Evolutionary conservation across 2,329 filamentous ascomycete species (phyloP), one percentile per base, ranked within the genome.

Genomic region (Paracoccidioides brasiliensis): DNA sequence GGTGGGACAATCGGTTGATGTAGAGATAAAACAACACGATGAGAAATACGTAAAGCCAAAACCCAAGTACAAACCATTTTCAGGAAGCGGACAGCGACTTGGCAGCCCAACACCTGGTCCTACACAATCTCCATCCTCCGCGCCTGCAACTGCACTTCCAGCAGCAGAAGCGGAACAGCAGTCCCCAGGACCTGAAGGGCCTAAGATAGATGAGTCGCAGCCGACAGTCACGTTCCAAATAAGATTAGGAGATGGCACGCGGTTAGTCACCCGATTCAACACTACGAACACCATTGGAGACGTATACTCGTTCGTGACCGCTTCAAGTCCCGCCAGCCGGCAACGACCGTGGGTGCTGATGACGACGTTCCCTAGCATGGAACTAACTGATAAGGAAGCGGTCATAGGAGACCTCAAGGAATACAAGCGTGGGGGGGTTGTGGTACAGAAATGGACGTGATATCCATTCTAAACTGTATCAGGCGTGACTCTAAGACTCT

Each of bases 341-440:
- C 64, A 70, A 58, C 74, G 82, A 38, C 61, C 73, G 3, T 85
- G 79, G 70, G 79, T 78, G 3, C 69, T 85, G 57, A 82, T 83
- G 78, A 84, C 81, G 4, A 84, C 81, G 0, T 84, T 85, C 65
- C 82, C 82, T 0, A 82, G 75, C 56, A 82, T 79, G 61, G 81
- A 84, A 63, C 69, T 84, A 42, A 76, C 68, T 14, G 81, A 85
- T 62, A 78, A 79, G 67, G 64, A 67, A 4, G 65, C 67, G 30
- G 66, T 66, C 7, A 66, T 78, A 32, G 74, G 72, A 2, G 75
- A 77, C 15, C 62, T 78, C 51, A 61, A 74, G 4, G 75, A 77
- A 45, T 76, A 77, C 62, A 77, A 76, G 63, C 68, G 75, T 30
- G 75, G 75, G 52, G 75, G 75, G 33, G 74, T 76, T 28, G 70